Evolutionary conservation across 495 filamentous ascomycete genomes (phyloP), one percentile per base, ranked within the genome.

Genomic region (Aspergillus sclerotiicarbonarius): DNA sequence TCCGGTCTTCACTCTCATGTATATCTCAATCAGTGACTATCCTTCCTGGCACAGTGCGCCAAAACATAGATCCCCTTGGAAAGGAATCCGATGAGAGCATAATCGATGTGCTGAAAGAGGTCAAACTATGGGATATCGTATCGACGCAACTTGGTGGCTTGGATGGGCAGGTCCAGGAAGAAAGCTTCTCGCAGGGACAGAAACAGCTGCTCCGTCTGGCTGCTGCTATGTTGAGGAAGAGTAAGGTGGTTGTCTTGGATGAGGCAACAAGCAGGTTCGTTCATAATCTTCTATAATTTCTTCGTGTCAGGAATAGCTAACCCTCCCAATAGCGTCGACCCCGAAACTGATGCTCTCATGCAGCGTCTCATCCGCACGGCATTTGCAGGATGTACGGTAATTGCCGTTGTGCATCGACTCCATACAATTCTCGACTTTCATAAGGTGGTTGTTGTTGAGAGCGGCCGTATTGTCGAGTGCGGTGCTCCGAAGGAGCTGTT

Each of bases 361-460:
- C 37, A 41, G 37, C 37, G 37, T 6, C 8, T 41, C 5, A 41
- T 41, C 13, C 37, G 37, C 13, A 41, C 37, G 5, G 37, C 37
- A 6, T 41, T 41, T 6, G 37, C 37, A 13, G 37, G 37, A 16
- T 59, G 55, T 35, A 67, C 64, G 16, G 53, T 67, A 18, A 57
- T 67, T 29, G 48, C 56, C 10, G 58, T 63, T 6, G 64, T 58
- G 3, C 65, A 68, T 55, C 59, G 59, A 6, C 53, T 65, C 1
- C 45, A 63, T 18, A 68, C 60, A 7, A 60, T 68, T 13, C 33
- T 65, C 33, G 60, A 66, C 46, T 68, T 63, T 44, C 60, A 65
- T 30, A 50, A 45, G 8, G 57, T 68, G 16, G 46, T 55, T 4
- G 60, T 66, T 19, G n/a, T 68, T 12, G 51, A 65, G 51, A 44